Evolutionary conservation across 495 filamentous ascomycete genomes (phyloP), one percentile per base, ranked within the genome.

Genomic region (Bacidia gigantensis): DNA sequence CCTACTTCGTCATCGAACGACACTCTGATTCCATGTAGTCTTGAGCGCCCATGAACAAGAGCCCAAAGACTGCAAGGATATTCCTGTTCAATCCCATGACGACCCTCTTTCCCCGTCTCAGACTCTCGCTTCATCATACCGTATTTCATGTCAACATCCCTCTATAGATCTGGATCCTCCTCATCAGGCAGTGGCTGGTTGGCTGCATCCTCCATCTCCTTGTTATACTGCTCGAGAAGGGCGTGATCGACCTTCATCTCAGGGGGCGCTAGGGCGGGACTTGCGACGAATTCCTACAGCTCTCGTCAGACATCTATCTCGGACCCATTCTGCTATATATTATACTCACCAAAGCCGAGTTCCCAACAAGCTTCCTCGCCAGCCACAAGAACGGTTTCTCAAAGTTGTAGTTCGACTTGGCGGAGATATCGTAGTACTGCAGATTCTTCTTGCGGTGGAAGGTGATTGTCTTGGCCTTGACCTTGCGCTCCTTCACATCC

Each of bases 391-490:
- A 99, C 55, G 93, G 93, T 82, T 99, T 99, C 84, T 99, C 93
- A 75, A 99, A 99, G 83, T 99, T 99, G 77, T 99, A 99, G 76
- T 99, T 99, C 61, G 89, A 95, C 80, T 99, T 99, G 68, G 93
- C 93, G 45, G 87, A 95, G 68, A 99, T 99, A 58, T 99, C 93
- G 79, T 99, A 99, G 81, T 99, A 99, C 71, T 99, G 93, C 17
- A 99, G 81, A 75, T 97, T 97, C 84, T 99, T 99, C 82, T 99
- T 99, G 67, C 93, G 89, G 78, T 99, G 93, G 86, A 99, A 99
- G 57, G 93, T 99, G 76, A 99, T 99, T 63, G 92, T 93, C 86
- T 99, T 99, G 61, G 93, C 93, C 81, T 99, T 99, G 64, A 99
- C 93, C 75, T 99, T 99, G 69, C 93, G 86, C 81, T 98, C 93